A percentile compares a stretch with the other conserved stretches of the same genome.
These are phyloP conservation scores for Saccharum hybrid DNA, from an alignment of 202 grass and related monocot species.

Conservation along the genomic window DNA sequence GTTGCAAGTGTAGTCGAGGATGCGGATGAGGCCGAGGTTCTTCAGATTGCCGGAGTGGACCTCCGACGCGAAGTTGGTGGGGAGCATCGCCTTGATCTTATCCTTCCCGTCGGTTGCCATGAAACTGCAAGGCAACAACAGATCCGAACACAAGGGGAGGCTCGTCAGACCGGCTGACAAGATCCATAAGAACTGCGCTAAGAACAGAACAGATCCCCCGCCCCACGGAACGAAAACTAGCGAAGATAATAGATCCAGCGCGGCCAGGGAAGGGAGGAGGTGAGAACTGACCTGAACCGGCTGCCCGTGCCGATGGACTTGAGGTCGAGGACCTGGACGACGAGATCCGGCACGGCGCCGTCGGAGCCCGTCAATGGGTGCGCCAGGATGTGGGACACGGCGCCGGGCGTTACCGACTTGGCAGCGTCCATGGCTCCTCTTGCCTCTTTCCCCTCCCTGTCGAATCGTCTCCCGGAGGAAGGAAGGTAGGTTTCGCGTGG, in stretches of 20 bases:
- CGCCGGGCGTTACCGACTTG: slow-evolving; percentile 55
- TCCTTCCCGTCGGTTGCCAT: slow-evolving; percentile 75
- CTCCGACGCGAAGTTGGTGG: slow-evolving; percentile 62
- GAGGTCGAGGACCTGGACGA: slow-evolving; percentile 94
- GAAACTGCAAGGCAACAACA: slow-evolving; percentile 57
- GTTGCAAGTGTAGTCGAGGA: slow-evolving; percentile 91
- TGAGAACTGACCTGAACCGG: slow-evolving; percentile 71
- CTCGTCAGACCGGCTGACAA: not conserved
- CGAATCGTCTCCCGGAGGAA: not conserved
- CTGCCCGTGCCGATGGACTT: slow-evolving; percentile 61
- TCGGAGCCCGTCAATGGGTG: slow-evolving; percentile 55
- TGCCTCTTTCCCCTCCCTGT: not conserved
- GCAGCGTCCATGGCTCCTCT: slow-evolving; percentile 37
- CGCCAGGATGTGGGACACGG: slow-evolving; percentile 57
- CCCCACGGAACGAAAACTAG: not conserved
- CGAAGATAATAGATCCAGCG: not conserved
- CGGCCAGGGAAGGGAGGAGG: not conserved
- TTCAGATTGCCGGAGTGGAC: slow-evolving; percentile 79
- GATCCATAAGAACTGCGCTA: not conserved
- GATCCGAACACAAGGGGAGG: not conserved
- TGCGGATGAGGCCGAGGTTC: slow-evolving; percentile 76
- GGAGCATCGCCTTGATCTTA: slow-evolving; percentile 88
- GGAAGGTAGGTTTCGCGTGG: not conserved
- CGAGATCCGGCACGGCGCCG: slow-evolving; percentile 55
- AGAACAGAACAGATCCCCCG: not conserved